Base-by-base conservation (phyloP, 768 basidiomycete genomes). In the Clitopilus hobsonii region DNA sequence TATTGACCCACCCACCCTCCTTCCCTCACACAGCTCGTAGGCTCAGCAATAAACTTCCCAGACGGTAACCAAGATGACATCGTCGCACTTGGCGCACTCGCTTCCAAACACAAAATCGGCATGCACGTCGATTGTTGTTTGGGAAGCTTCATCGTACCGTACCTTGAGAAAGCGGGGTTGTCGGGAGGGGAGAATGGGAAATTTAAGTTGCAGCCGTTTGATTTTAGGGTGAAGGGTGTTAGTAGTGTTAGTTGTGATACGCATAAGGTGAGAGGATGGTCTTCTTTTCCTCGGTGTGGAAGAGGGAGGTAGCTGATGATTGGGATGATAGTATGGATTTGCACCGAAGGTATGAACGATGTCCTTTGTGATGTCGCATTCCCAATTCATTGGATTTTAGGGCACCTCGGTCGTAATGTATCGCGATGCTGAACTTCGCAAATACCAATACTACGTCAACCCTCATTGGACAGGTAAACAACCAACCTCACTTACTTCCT, bases 391-490 rank as follows among this genome's bases (percentile, higher is more conserved):
- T 47, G 26, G 18, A 47, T 45, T 56, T 51, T 59, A 94, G 90
- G 95, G 88, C 52, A 86, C 89, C 11, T 97, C 94, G 14, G 92
- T 97, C 38, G 85, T 98, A 63, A 97, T 98, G 94, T 98, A 97
- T 71, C 84, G 86, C 16, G 77, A 86, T 32, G 77, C 86, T 24
- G 83, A 86, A 48, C 76, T 97, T 6, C 82, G 94, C 53, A 74
- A 78, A 60, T 82, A 85, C 65, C 94, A 96, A 66, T 97, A 96
- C 74, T 95, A 93, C 60, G 78, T 95, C 41, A 85, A 84, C 59
- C 82, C 93, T 3, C 69, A 76, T 47, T 97, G 94, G 94, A 72
- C 85, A 18, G 91, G 89, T 80, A 62, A 52, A 75, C 66, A 29
- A 20, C 48, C 25, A 14, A 38, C 16, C 49, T 22, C 27, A 51